Conservation (phyloP, 768 basidiomycete genomes). For the Rhizopogon salebrosus region DNA sequence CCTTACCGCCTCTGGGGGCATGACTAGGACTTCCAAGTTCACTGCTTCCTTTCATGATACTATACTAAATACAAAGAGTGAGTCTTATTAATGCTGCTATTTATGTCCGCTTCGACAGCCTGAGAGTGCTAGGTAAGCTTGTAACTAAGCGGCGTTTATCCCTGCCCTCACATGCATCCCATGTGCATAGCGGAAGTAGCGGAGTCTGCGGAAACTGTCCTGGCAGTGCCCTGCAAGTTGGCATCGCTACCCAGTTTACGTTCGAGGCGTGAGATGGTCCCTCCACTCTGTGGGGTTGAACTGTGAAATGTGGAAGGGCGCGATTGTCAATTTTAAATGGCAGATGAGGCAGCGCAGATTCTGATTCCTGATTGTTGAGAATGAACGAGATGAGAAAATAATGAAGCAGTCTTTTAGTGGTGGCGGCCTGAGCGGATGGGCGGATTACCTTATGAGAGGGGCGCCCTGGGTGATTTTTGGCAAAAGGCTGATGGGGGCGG, state of each 20-base stretch:
- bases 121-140: slow-evolving; percentile 4
- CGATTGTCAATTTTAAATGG: no score
- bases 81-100: neutral
- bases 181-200: neutral
- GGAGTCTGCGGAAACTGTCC: neutral
- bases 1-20: neutral
- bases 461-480: slow-evolving; percentile 8
- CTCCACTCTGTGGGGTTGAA: no score
- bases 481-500: slow-evolving; percentile 8
- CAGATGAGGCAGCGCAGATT: neutral
- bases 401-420: neutral
- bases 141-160: neutral
- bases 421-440: no score
- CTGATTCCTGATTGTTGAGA: neutral
- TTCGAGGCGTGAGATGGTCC: neutral
- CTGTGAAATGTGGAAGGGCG: no score
- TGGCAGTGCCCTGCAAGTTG: neutral
- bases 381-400: neutral
- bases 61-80: neutral
- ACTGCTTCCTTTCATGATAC: neutral
- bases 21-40: no score
- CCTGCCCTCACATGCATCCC: neutral
- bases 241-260: neutral
- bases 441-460: no score
- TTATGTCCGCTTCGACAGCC: neutral